Base-by-base conservation (phyloP, 495 filamentous ascomycete genomes). In the Xylaria curta region DNA sequence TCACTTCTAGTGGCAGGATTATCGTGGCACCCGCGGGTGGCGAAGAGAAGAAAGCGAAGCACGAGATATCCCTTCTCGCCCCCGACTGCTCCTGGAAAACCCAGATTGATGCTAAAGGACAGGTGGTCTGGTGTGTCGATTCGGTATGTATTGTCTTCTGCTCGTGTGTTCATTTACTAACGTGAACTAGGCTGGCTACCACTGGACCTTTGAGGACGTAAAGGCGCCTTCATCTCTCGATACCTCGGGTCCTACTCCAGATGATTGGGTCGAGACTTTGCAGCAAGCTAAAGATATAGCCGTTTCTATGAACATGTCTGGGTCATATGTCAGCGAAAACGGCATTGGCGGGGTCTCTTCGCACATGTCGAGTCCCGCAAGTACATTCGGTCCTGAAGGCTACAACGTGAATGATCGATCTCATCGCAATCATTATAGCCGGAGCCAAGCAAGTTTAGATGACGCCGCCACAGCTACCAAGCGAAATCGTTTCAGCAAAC, bases 41-140 rank as follows among this genome's bases (percentile, higher is more conserved):
- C 0, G 96, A 97, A 72, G 95, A 98, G 76, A 99, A 99, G 83
- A 94, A 95, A 78, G 87, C 93, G 44, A 99, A 99, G 79, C 84
- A 91, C 71, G 96, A 98, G 75, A 90, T 98, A 53, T 92, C 93
- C 42, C 84, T 98, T 40, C 84, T 97, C 17, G 84, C 85, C 1
- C 82, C 91, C 0, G 94, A 91, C 68, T 93, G 89, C 70, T 82
- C 85, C 42, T 98, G 92, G 90, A 91, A 87, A 78, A 94, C 87
- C 73, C 92, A 92, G 63, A 86, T 91, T 49, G 94, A 97, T 78
- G 85, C 89, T 47, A 97, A 97, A 79, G 94, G 94, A 24, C 86
- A 93, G 78, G 90, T 89, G 21, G 92, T 91, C 40, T 99, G 96
- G 95, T 91, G 90, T 79, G 90, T 98, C 62, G 95, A 98, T 81